Base-by-base conservation (phyloP, 2,329 filamentous ascomycete species). In the Venturia pyrina region DNA sequence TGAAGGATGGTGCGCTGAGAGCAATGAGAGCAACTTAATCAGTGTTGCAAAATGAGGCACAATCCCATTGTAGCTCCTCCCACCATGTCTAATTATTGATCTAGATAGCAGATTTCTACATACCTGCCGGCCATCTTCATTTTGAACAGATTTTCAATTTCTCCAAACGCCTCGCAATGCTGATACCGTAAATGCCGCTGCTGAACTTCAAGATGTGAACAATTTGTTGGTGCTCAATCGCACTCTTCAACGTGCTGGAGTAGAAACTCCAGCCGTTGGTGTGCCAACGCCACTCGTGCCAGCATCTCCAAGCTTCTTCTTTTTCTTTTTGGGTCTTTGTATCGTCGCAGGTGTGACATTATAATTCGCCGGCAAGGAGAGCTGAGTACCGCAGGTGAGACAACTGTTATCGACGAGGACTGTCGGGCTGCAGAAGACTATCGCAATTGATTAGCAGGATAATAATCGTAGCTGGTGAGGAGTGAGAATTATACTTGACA, bases 401-500 rank as follows among this genome's bases (percentile, higher is more conserved):
- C 67, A 68, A 13, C 13, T 32, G 37, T 48, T 63, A 15, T 67
- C 43, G 13, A 37, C 7, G 7, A 67, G 50, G 41, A 62, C 57
- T 13, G 28, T 34, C 17, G 65, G 66, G 21, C 56, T 60, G 65
- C 66, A 67, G 65, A 67, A 67, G 32, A 67, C 66, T 67, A 28
- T 40, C 24, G 28, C 37, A 1, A 11, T 21, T 64, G 24, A 37
- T 43, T 56, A 46, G 24, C 19, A 37, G 37, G 21, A 28, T 32
- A n/a, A 28, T 34, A 17, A 53, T 37, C 41, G 10, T 4, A 63
- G 32, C 13, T 61, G 24, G 15, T 40, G 28, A 57, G 37, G 41
- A 13, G 28, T 17, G 43, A 21, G 17, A 34, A 34, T 77, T 80
- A 72, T 77, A 84, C 82, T 99, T 76, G 91, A 96, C 57, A 99